Conservation (phyloP, 75 land plant genomes). For the Cupressus sempervirens region DNA sequence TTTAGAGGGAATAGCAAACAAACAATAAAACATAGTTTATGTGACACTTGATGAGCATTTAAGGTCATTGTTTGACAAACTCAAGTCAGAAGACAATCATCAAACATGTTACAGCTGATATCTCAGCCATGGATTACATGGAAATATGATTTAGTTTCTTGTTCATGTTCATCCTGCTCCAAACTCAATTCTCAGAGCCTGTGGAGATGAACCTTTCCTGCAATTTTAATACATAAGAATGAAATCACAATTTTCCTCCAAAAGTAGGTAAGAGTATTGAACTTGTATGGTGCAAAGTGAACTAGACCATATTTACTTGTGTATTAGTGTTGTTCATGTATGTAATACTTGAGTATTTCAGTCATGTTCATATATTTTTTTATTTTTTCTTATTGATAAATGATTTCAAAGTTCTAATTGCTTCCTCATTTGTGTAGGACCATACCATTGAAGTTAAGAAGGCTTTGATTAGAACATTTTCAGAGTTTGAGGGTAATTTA, state of each 20-base stretch:
- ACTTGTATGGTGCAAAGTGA: neutral
- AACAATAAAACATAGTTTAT: no score
- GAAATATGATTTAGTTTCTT: neutral
- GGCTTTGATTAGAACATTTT: constrained; percentile 38
- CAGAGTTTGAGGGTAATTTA: constrained; percentile 68
- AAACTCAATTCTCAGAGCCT: neutral
- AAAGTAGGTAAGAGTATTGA: neutral
- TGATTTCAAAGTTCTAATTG: neutral
- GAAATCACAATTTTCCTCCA: neutral
- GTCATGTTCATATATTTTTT: neutral
- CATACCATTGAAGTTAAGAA: constrained; percentile 50
- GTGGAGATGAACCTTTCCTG: neutral
- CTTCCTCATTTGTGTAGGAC: constrained; percentile 27
- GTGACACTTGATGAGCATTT: no score
- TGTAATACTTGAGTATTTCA: neutral
- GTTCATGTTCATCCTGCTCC: neutral
- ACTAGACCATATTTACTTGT: neutral
- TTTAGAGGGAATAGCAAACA: no score
- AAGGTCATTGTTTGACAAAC: neutral
- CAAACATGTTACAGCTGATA: neutral
- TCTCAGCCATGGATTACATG: neutral
- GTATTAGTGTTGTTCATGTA: neutral
- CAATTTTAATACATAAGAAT: neutral
- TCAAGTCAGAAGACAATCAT: neutral
- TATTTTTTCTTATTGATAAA: neutral